A percentile compares a stretch with the other conserved stretches of the same genome.
Conservation (phyloP, 2,329 filamentous ascomycete species). For the Xylariaceae sp. region DNA sequence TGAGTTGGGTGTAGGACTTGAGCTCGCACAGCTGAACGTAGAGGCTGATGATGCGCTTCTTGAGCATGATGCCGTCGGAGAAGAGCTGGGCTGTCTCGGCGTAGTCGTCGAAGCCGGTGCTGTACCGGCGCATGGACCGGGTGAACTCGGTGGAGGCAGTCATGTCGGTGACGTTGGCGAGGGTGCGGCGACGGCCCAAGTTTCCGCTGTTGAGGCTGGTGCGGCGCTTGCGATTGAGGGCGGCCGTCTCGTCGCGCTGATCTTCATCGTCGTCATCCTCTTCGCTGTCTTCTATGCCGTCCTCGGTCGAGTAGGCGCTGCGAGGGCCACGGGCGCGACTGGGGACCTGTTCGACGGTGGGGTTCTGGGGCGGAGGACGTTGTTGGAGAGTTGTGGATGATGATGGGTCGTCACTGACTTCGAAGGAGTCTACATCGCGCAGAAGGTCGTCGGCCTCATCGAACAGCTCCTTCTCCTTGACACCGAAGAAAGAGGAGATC, state of each 20-base stretch:
- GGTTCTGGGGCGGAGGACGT: conserved; percentile 18
- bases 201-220: conserved; percentile 34
- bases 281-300: conserved; percentile 57
- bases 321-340: conserved; percentile 33
- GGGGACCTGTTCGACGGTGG: conserved; percentile 36
- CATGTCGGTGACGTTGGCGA: conserved; percentile 48
- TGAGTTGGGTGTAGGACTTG: conserved; percentile 92
- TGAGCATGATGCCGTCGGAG: conserved; percentile 74
- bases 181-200: conserved; percentile 37
- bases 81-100: conserved; percentile 68
- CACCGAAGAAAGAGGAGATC: conserved; percentile 82
- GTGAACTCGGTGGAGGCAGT: conserved; percentile 59
- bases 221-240: conserved; percentile 43
- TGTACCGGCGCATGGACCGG: conserved; percentile 57
- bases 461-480: conserved; percentile 85
- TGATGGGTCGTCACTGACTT: conserved; percentile 51
- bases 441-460: conserved; percentile 76
- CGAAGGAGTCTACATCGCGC: conserved; percentile 65
- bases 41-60: conserved; percentile 81
- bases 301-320: conserved; percentile 50
- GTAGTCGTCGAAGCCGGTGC: conserved; percentile 70
- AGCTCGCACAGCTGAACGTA: conserved; percentile 94
- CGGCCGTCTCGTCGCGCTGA: conserved; percentile 48
- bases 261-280: conserved; percentile 36
- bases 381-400: conserved; percentile 32